These are phyloP conservation scores for Cordyceps farinosa DNA, from an alignment of 2,329 filamentous ascomycete genomes.

Conservation along the genomic window DNA sequence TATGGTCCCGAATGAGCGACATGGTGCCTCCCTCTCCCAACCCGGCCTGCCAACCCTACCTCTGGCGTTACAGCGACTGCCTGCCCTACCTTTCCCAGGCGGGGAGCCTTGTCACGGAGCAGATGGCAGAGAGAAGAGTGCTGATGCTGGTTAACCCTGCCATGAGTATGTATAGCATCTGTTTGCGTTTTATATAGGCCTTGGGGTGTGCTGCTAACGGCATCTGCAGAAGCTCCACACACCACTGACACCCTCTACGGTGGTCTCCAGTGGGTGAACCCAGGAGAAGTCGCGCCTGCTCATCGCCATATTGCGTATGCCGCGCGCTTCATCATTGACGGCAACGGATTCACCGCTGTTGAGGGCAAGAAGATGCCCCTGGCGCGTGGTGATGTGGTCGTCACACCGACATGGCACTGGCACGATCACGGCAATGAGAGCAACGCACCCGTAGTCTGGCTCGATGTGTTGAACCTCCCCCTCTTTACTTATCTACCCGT, in stretches of 20 bases:
- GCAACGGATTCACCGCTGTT: slow-evolving; percentile 54
- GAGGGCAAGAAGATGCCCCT: slow-evolving; percentile 52
- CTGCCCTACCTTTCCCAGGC: slow-evolving; percentile 34
- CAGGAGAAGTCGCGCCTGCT: slow-evolving; percentile 52
- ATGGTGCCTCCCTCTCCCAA: slow-evolving; percentile 46
- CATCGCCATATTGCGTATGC: slow-evolving; percentile 56
- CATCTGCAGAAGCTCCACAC: slow-evolving; percentile 43
- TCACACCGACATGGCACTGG: slow-evolving; percentile 58
- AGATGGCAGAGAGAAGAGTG: slow-evolving; percentile 40
- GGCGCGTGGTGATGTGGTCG: slow-evolving; percentile 50
- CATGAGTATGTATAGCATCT: slow-evolving; percentile 23
- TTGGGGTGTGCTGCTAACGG: slow-evolving; percentile 21
- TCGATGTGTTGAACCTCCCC: slow-evolving; percentile 54
- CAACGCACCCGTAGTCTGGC: slow-evolving; percentile 52
- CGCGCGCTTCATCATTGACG: slow-evolving; percentile 56
- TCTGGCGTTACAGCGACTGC: slow-evolving; percentile 37
- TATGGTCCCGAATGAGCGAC: slow-evolving; percentile 47
- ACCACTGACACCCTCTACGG: slow-evolving; percentile 58
- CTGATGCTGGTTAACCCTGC: slow-evolving; percentile 41
- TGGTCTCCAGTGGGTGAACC: slow-evolving; percentile 54
- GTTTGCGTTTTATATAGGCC: rapidly evolving
- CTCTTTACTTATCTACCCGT: slow-evolving; percentile 48
- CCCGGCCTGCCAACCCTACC: slow-evolving; percentile 37
- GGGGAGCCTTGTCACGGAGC: slow-evolving; percentile 34
- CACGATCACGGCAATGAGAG: slow-evolving; percentile 60